phyloP scores from a whole-genome alignment of 2,329 filamentous ascomycete genomes.

The Colletotrichum paranaense region DNA sequence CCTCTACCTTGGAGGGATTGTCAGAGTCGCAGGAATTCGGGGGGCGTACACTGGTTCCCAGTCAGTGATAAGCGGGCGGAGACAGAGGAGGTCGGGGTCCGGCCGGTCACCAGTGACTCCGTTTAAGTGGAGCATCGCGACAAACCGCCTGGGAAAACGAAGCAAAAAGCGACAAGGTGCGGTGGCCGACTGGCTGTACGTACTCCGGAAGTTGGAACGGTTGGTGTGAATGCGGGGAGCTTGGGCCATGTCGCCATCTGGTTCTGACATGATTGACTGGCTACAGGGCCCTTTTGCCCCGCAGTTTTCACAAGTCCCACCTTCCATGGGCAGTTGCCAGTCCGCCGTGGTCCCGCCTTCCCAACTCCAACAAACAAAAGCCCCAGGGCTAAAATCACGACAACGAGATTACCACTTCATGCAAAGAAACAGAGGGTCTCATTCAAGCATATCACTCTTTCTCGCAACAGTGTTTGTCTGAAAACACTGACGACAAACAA shows the following conservation, averaged over 20 bases:
- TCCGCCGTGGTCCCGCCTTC: background rate
- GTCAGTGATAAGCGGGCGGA: constrained; percentile 30
- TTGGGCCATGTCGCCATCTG: constrained; percentile 39
- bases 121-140: constrained; percentile 3
- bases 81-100: constrained; percentile 29
- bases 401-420: constrained; percentile 8
- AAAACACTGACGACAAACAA: background rate
- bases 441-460: background rate
- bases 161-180: background rate
- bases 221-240: constrained; percentile 38
- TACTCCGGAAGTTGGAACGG: background rate
- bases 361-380: constrained; percentile 29
- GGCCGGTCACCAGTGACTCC: constrained; percentile 26
- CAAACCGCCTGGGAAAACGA: background rate
- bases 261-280: constrained; percentile 27
- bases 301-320: background rate
- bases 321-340: no score
- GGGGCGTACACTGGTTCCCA: constrained; percentile 12
- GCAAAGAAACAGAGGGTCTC: background rate
- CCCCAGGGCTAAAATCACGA: background rate
- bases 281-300: background rate
- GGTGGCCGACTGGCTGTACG: background rate
- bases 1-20: background rate
- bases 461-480: background rate
- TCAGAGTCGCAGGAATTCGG: background rate